Evolutionary conservation across 1,284 basidiomycete species (phyloP), one percentile per base, ranked within the genome.

Genomic region (Peniophora sp.): DNA sequence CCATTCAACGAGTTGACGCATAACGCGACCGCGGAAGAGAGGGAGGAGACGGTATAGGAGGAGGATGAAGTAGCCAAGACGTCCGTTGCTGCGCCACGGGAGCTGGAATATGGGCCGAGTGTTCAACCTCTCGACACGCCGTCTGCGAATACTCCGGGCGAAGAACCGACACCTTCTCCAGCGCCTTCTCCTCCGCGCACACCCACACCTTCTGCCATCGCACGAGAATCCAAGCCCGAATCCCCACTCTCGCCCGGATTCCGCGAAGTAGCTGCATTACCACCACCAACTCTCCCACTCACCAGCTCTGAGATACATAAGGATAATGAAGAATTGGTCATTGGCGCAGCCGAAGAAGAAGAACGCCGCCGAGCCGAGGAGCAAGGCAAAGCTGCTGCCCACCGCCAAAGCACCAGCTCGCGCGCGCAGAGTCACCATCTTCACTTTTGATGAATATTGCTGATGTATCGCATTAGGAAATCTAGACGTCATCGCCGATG

Each of bases 401-500:
- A 36, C 89, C 55, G 96, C 93, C 3, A 76, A 80, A 60, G 89
- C 90, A 63, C n/a, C n/a, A n/a, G n/a, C n/a, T 51, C 78, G 62
- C 47, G n/a, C n/a, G n/a, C n/a, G n/a, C n/a, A n/a, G n/a, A n/a
- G n/a, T 2, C n/a, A 24, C 10, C 20, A 39, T 10, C 10, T 38
- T 51, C 41, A n/a, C n/a, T 48, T 17, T 25, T 20, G 34, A 49
- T 50, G 41, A 36, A 43, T 19, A 23, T 16, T 34, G 9, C 51
- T 49, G 17, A 41, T 41, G n/a, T 36, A 36, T 17, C 5, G 16
- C 51, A 43, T 50, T 32, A 12, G 43, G 16, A 5, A n/a, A n/a
- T n/a, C n/a, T 59, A 92, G 81, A 97, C 94, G 1, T 89, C 85
- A 12, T 93, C 91, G 1, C 83, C 89, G 0, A 70, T 86, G 41